These are phyloP conservation scores for Alternaria longipes DNA, from an alignment of 2,329 filamentous ascomycete genomes.

Conservation along the genomic window DNA sequence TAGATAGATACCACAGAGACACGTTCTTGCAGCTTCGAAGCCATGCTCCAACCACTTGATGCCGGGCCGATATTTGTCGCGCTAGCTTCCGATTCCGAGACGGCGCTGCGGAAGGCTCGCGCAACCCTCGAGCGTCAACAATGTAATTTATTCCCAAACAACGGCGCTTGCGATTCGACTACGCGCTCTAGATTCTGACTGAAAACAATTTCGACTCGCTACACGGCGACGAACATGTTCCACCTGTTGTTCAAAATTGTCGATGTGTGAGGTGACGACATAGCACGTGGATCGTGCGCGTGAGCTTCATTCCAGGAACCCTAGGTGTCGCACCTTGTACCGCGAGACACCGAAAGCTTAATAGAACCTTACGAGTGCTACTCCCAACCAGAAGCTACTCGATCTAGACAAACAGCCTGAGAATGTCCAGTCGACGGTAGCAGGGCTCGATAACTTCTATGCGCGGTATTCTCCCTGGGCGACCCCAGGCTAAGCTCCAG, in stretches of 20 bases:
- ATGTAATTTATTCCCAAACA: not conserved
- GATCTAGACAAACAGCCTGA: not conserved
- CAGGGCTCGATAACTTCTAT: conserved; percentile 55
- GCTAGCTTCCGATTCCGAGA: conserved; percentile 20
- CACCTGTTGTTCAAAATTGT: not conserved
- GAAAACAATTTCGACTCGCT: accelerated
- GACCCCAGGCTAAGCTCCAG: conserved; percentile 80
- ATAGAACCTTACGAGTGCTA: not conserved
- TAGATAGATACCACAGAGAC: not conserved
- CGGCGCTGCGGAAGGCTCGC: conserved; percentile 14
- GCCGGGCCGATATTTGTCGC: not conserved
- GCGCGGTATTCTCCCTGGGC: conserved; percentile 81
- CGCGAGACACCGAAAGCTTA: conserved; percentile 12
- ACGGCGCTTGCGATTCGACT: not conserved
- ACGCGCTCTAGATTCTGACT: not conserved
- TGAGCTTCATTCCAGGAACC: conserved; percentile 30
- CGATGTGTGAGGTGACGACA: conserved; percentile 26
- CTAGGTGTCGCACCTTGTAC: conserved; percentile 19
- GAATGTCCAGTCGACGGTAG: conserved; percentile 32
- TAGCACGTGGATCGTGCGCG: conserved; percentile 46
- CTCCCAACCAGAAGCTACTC: not conserved
- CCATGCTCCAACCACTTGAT: not conserved
- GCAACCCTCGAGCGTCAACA: not conserved
- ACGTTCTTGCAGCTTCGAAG: not conserved
- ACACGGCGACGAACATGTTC: too few species aligned